A percentile compares a stretch with the other conserved stretches of the same genome.
Evolutionary conservation across 1,139 yeast species (phyloP).

Genomic region (Sugiyamaella pinicola): DNA sequence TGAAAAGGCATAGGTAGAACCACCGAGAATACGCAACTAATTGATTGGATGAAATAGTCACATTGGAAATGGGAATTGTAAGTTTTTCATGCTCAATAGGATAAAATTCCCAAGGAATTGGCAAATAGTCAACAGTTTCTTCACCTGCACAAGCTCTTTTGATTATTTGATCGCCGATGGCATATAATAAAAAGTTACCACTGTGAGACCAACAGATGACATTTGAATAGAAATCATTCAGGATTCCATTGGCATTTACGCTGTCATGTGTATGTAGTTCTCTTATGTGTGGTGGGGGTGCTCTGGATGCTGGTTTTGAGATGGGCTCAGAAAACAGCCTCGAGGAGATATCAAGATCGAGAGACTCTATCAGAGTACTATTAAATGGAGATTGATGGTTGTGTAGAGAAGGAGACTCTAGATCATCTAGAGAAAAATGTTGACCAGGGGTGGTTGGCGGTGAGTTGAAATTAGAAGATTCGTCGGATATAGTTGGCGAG

Average conservation of each 20-base stretch:
- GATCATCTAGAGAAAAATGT: background rate
- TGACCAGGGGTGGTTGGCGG: background rate
- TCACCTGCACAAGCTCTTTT: background rate
- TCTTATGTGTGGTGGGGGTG: background rate
- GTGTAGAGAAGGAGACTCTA: background rate
- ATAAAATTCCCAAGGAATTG: constrained; percentile 4
- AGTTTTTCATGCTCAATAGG: background rate
- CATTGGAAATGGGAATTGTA: constrained; percentile 2
- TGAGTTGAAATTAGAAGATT: background rate
- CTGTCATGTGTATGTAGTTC: background rate
- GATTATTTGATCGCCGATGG: background rate
- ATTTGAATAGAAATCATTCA: constrained; percentile 15
- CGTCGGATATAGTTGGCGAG: background rate
- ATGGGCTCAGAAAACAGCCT: background rate
- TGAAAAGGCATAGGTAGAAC: background rate
- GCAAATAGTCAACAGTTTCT: background rate
- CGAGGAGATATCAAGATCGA: background rate
- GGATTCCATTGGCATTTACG: background rate
- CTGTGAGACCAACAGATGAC: constrained; percentile 10
- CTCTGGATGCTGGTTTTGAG: background rate
- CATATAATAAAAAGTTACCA: background rate
- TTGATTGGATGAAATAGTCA: constrained; percentile 11
- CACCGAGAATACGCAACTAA: constrained; percentile 4
- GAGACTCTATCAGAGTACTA: background rate
- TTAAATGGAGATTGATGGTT: constrained; percentile 4